phyloP scores from a whole-genome alignment of 345 rosid genomes.

The Citrus australasica region DNA sequence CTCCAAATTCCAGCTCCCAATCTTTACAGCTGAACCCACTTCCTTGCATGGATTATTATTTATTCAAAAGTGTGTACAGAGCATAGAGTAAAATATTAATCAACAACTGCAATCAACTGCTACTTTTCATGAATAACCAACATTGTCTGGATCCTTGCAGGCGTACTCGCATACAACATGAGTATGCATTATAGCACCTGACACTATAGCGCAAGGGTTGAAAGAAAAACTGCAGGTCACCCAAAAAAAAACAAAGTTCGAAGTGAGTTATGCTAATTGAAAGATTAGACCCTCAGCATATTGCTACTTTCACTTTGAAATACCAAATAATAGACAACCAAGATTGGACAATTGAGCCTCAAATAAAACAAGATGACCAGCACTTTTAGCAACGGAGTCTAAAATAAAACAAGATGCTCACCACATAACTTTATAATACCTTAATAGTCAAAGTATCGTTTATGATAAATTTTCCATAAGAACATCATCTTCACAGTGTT shows the following conservation, averaged over 20 bases:
- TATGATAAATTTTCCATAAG: neutral
- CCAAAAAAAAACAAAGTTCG: too few relatives aligned
- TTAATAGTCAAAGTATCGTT: conserved; percentile 19
- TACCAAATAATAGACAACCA: neutral
- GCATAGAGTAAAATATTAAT: neutral
- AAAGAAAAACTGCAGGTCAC: too few relatives aligned
- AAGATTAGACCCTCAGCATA: too few relatives aligned
- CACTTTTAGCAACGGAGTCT: neutral
- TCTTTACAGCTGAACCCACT: conserved; percentile 73
- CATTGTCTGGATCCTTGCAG: neutral
- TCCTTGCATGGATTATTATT: conserved; percentile 54
- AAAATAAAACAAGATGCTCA: neutral
- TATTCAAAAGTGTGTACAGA: conserved; percentile 50
- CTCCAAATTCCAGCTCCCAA: conserved; percentile 85
- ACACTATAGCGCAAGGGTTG: too few relatives aligned
- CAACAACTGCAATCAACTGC: neutral
- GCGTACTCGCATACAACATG: neutral
- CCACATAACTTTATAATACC: conserved; percentile 54
- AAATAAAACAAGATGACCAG: neutral
- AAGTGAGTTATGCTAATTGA: too few relatives aligned
- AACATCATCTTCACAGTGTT: conserved; percentile 25
- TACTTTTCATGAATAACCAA: neutral
- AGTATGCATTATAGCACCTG: too few relatives aligned
- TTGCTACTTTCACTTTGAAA: neutral
- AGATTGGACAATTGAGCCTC: neutral